Percentiles rank a stretch among this genome's conserved stretches.
Evolutionary conservation across 305 asterid species (phyloP).

Genomic region (Petunia hybrid): DNA sequence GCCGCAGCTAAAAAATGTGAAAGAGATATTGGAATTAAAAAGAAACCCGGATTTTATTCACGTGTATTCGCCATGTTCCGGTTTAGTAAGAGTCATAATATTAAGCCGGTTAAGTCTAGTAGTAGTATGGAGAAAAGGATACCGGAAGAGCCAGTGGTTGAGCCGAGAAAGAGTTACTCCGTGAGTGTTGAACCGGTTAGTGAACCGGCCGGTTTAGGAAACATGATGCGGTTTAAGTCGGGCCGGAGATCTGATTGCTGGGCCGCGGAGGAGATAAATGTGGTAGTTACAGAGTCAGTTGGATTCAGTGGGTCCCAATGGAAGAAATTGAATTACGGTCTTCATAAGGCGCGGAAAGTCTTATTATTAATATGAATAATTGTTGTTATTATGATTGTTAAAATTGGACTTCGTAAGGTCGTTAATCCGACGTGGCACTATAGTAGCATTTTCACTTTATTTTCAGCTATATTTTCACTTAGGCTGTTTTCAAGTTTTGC

Average conservation of each 20-base stretch:
- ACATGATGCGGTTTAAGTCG: constrained; percentile 65
- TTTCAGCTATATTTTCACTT: too few species aligned
- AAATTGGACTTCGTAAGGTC: constrained; percentile 11
- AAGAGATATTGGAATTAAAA: constrained; percentile 47
- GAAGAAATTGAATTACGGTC: constrained; percentile 37
- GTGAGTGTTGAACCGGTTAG: constrained; percentile 45
- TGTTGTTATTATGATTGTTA: constrained; percentile 24
- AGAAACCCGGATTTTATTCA: constrained; percentile 53
- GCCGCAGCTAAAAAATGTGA: constrained; percentile 42
- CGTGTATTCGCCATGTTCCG: constrained; percentile 58
- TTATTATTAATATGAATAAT: too few species aligned
- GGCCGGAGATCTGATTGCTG: constrained; percentile 68
- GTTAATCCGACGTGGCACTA: constrained; percentile 31
- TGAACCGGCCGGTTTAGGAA: constrained; percentile 82
- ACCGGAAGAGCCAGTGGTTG: constrained; percentile 44
- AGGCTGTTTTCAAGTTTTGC: too few species aligned
- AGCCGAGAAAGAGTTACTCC: constrained; percentile 47
- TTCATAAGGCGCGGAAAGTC: constrained; percentile 31
- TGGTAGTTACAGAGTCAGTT: constrained; percentile 38
- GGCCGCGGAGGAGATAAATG: constrained; percentile 56
- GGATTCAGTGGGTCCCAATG: constrained; percentile 36
- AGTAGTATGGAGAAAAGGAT: constrained; percentile 43
- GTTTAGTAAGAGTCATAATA: constrained; percentile 44
- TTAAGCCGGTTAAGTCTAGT: constrained; percentile 43
- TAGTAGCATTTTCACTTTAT: too few species aligned